Base-by-base conservation (phyloP, 2,329 filamentous ascomycete genomes). In the Neurospora crassa region DNA sequence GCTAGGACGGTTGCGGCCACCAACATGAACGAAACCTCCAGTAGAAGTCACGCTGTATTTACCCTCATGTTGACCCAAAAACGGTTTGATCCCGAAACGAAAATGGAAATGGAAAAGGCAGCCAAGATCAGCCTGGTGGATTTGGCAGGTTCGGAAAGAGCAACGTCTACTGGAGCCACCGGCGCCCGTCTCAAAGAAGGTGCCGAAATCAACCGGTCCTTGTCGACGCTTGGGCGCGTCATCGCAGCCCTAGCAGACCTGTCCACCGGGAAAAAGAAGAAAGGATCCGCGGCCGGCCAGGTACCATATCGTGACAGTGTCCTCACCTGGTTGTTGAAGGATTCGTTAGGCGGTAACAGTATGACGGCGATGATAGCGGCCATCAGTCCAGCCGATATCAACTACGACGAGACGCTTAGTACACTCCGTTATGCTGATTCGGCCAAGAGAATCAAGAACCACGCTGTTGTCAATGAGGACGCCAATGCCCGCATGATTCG, bases 281-380 rank as follows among this genome's bases (percentile, higher is more conserved):
- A 90, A 77, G 91, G 91, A 71, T 87, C 88, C 24, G 89, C 88
- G 34, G 84, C 86, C 14, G 89, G 82, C 10, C 87, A 96, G 81
- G 96, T 99, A 0, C 96, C 96, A 0, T 99, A 99, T 80, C 92
- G 96, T 87, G 96, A 99, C 84, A 97, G 93, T 78, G 90, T 99
- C 68, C 83, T 99, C 75, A 99, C 96, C 1, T 99, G 96, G 96
- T 84, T 99, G 67, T 82, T 99, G 75, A 99, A 99, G 79, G 96
- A 99, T 80, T 98, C 95, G 4, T 83, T 99, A 6, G 96, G 96
- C 79, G 96, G 96, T 78, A 99, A 99, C 85, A 98, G 95, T 80
- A 95, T 98, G 92, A 99, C 96, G 34, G 96, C 96, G 72, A 99
- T 99, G 96, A 99, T 99, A 85, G 96, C 96, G 69, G 95, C 95